Evolutionary conservation across 2,329 filamentous ascomycete genomes (phyloP), one percentile per base, ranked within the genome.

Genomic region (Onygena corvina): DNA sequence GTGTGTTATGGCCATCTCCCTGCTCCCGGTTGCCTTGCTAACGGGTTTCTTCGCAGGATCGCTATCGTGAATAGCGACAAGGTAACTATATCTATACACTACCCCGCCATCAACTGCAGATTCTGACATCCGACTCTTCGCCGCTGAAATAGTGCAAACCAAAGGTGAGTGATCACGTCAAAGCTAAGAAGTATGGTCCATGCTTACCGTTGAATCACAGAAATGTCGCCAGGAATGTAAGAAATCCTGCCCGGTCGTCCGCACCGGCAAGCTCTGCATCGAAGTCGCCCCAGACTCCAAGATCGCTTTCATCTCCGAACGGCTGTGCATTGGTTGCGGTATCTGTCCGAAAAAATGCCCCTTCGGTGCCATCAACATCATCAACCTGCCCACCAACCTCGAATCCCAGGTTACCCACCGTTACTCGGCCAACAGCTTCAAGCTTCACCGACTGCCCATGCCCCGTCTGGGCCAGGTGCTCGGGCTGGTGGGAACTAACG

Each of bases 171-270:
- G 18, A 27, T 23, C 9, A 7, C n/a, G 2, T 42, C 29, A 25
- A 25, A 4, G 3, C 29, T 12, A 9, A 27, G 34, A n/a, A 29
- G 30, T 38, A n/a, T 31, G 21, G 18, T 23, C n/a, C n/a, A n/a
- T 29, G 29, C 48, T 46, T 30, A 35, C 21, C 7, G 16, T 3
- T 30, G 7, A 12, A n/a, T 46, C 4, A 27, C 62, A 89, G 84
- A 96, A 96, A 87, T 96, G 92, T 70, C 83, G 90, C 59, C 90
- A 95, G 74, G 92, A 98, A 71, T 98, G 92, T 78, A 96, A 96
- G 70, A 96, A 96, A 70, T 90, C 89, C 25, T 98, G 92, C 68
- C 88, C 93, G 25, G 92, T 98, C 55, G 92, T 98, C 59, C 86
- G 90, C 62, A 94, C 89, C 53, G 92, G 92, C 71, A 96, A 95